Conservation (phyloP, 805 yeast genomes). For the Candida rishiriensis region DNA sequence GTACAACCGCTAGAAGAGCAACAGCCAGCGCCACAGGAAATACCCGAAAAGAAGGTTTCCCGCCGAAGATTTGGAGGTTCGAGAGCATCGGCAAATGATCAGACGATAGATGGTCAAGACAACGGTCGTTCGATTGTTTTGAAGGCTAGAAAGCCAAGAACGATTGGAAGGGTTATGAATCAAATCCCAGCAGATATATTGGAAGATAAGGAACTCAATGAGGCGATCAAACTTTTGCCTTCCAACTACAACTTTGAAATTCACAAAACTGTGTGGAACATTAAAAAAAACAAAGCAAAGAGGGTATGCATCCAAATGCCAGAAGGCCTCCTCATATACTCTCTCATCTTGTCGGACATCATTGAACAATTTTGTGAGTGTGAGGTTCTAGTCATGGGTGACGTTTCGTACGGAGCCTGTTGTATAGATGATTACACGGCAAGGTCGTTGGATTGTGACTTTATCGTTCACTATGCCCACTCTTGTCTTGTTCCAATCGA, state of each 20-base stretch:
- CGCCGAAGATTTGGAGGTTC: slow-evolving; percentile 29
- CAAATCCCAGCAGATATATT: slow-evolving; percentile 87
- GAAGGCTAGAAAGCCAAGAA: slow-evolving; percentile 25
- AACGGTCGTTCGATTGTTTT: slow-evolving; percentile 11
- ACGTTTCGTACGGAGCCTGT: slow-evolving; percentile 97
- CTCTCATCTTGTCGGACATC: slow-evolving; percentile 86
- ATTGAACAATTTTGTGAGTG: slow-evolving; percentile 84
- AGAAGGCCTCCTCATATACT: slow-evolving; percentile 86
- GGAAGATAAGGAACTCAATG: slow-evolving; percentile 75
- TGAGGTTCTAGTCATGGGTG: slow-evolving; percentile 95
- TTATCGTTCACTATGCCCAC: slow-evolving; percentile 94
- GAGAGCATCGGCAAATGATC: slow-evolving; percentile 5
- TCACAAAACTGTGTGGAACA: slow-evolving; percentile 94
- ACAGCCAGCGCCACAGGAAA: too few relatives aligned
- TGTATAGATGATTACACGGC: slow-evolving; percentile 98
- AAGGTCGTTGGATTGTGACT: slow-evolving; percentile 85
- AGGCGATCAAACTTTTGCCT: slow-evolving; percentile 78
- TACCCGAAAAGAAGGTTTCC: slow-evolving; percentile 3
- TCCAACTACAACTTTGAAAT: slow-evolving; percentile 93
- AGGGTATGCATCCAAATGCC: slow-evolving; percentile 97
- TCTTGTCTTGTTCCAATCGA: slow-evolving; percentile 96
- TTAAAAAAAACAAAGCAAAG: slow-evolving; percentile 65
- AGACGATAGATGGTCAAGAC: slow-evolving; percentile 1
- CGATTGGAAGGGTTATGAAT: slow-evolving; percentile 61
- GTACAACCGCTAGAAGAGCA: background rate